phyloP scores from a whole-genome alignment of 805 yeast genomes.

The Wickerhamiella parazyma region DNA sequence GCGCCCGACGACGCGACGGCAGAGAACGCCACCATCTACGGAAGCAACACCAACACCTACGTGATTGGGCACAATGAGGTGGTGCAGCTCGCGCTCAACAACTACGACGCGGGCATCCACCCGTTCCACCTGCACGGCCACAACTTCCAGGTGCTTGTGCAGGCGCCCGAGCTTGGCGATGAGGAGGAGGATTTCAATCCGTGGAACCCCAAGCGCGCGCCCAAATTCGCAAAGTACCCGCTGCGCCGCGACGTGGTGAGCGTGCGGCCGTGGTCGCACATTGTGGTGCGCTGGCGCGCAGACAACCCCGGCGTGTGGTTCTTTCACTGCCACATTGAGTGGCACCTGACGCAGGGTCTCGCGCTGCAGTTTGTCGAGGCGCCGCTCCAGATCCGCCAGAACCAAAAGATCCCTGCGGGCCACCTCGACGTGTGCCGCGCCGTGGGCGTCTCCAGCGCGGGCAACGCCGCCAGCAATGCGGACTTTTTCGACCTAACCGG shows the following conservation, averaged over 20 bases:
- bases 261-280: slow-evolving; percentile 71
- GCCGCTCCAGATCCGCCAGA: slow-evolving; percentile 44
- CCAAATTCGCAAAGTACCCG: slow-evolving; percentile 56
- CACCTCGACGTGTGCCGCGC: slow-evolving; percentile 48
- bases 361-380: slow-evolving; percentile 74
- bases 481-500: slow-evolving; percentile 54
- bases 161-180: slow-evolving; percentile 37
- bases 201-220: slow-evolving; percentile 41
- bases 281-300: slow-evolving; percentile 77
- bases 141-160: slow-evolving; percentile 65
- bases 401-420: slow-evolving; percentile 48
- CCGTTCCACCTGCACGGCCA: slow-evolving; percentile 98
- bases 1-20: slow-evolving; percentile 39
- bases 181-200: slow-evolving; percentile 38
- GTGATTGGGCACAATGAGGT: slow-evolving; percentile 55
- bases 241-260: slow-evolving; percentile 71
- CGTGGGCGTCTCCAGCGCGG: slow-evolving; percentile 39
- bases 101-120: slow-evolving; percentile 80
- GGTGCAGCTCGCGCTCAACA: slow-evolving; percentile 73
- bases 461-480: slow-evolving; percentile 88
- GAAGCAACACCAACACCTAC: slow-evolving; percentile 62
- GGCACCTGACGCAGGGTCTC: slow-evolving; percentile 95
- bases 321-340: slow-evolving; percentile 97
- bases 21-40: slow-evolving; percentile 51
- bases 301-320: slow-evolving; percentile 97